phyloP scores from a whole-genome alignment of 306 rosid species.

The Glycine tomentella region DNA sequence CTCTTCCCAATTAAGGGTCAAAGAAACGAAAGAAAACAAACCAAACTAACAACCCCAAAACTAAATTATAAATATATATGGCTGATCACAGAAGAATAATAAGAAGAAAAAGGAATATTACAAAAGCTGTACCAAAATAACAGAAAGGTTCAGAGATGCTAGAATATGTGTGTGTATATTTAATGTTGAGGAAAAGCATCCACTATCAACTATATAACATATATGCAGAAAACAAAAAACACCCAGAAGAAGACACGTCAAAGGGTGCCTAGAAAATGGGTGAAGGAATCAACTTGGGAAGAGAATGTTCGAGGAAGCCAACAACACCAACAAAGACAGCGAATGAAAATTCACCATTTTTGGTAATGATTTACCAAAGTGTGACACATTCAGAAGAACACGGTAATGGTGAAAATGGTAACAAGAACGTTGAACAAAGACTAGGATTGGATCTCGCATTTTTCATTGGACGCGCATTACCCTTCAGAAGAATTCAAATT shows the following conservation, averaged over 20 bases:
- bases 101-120: conserved; percentile 16
- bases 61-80: neutral
- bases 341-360: conserved; percentile 39
- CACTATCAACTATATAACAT: neutral
- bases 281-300: conserved; percentile 41
- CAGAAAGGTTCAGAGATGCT: conserved; percentile 23
- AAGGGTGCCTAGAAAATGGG: conserved; percentile 32
- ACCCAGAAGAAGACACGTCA: conserved; percentile 40
- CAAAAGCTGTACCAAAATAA: conserved; percentile 47
- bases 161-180: neutral
- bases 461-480: conserved; percentile 59
- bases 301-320: conserved; percentile 41
- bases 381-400: neutral
- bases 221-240: conserved; percentile 22
- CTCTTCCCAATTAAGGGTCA: conserved; percentile 51
- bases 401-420: neutral
- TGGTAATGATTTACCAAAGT: conserved; percentile 26
- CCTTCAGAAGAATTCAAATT: conserved; percentile 30
- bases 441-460: conserved; percentile 63
- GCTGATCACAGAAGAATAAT: conserved; percentile 24
- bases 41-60: neutral
- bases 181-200: neutral
- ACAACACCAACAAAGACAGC: neutral
- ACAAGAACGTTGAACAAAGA: conserved; percentile 43
- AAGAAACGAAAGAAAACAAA: conserved; percentile 38